Evolutionary conservation across 768 basidiomycete species (phyloP).

Genomic region (Lactarius quietus): DNA sequence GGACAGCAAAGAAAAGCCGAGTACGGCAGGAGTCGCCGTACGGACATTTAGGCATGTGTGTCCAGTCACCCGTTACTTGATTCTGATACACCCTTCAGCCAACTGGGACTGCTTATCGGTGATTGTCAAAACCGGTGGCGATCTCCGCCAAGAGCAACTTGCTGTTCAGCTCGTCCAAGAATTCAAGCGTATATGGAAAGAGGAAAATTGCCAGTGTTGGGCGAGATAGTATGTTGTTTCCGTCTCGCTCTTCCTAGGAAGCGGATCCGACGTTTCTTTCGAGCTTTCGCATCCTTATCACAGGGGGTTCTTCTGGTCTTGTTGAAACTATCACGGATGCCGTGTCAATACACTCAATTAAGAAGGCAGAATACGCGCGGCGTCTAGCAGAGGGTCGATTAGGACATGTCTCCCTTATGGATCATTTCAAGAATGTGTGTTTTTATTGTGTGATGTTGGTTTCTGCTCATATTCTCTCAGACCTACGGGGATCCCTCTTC

Average conservation of each 20-base stretch:
- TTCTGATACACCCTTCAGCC: constrained; percentile 32
- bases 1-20: constrained; percentile 90
- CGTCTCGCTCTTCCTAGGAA: neutral
- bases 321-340: constrained; percentile 99
- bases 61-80: neutral
- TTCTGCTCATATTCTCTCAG: constrained; percentile 39
- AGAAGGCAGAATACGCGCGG: constrained; percentile 96
- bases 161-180: constrained; percentile 93
- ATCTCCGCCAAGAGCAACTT: constrained; percentile 94
- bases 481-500: constrained; percentile 88
- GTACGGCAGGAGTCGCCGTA: constrained; percentile 94
- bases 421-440: constrained; percentile 86
- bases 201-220: constrained; percentile 91
- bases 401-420: constrained; percentile 83
- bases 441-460: neutral
- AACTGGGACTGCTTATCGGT: constrained; percentile 92
- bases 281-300: constrained; percentile 97
- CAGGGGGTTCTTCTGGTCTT: constrained; percentile 86
- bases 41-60: constrained; percentile 76
- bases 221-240: constrained; percentile 66
- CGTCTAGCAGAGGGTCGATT: constrained; percentile 75
- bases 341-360: constrained; percentile 98
- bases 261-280: constrained; percentile 9
- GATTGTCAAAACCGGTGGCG: constrained; percentile 97
- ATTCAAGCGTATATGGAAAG: constrained; percentile 92